Base-by-base conservation (phyloP, 768 basidiomycete genomes). In the Gymnopilus junonius region DNA sequence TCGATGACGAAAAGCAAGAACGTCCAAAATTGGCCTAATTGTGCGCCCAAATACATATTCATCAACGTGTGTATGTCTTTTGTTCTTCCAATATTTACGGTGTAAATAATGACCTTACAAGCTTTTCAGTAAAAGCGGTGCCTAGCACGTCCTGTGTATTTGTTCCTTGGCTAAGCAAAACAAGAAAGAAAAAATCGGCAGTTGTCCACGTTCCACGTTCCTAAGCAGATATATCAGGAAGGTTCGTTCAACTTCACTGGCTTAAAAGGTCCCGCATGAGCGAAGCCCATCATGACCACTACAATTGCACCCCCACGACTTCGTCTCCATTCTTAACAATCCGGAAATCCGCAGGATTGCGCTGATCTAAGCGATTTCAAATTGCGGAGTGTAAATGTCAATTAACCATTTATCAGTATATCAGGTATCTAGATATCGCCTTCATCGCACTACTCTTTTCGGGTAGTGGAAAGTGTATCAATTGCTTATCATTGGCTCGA, bases 1-100 rank as follows among this genome's bases (percentile, higher is more conserved):
- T 90, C 15, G 87, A 90, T 66, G 87, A 82, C 17, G 79, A 79
- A 59, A 85, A 85, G 69, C 83, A 85, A 67, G 65, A 69, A 15
- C 80, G 75, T 4, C 76, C 78, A 21, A 59, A 34, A 4, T 45
- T 58, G 20, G 14, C 51, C 60, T 40, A 14, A 32, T 45, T 29
- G 23, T 45, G 29, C 17, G 23, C 10, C 6, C 25, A 14, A 48
- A 25, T 25, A 12, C 25, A 8, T 48, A 14, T 27, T 48, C 8
- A 48, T n/a, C n/a, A n/a, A n/a, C n/a, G n/a, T 15, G 25, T 23
- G 45, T 29, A 48, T 4, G 45, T 27, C 25, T 14, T 48, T 27
- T 27, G 14, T 14, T 27, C 25, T 15, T 27, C 0, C 12, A 27
- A 43, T 3, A 25, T 27, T 27, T 48, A 4, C 15, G 45, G 25